Evolutionary conservation across 2,329 filamentous ascomycete species (phyloP), one percentile per base, ranked within the genome.

Genomic region (Colletotrichum eremochloae): DNA sequence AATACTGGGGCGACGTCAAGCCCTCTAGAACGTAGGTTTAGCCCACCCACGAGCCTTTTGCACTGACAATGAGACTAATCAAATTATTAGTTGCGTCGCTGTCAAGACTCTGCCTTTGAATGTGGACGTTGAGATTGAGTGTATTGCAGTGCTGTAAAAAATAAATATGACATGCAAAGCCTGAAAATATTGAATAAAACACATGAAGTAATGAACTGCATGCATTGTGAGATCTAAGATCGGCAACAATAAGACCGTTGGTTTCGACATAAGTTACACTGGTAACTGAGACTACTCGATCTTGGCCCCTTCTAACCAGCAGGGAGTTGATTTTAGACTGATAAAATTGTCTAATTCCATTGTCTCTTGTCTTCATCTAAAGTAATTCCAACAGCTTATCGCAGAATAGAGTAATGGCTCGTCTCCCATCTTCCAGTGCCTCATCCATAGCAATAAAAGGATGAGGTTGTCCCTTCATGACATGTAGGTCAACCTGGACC

Each of bases 1-100:
- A 91, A 81, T 92, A 90, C 85, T 94, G 94, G 83, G 84, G 82
- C 29, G 82, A 85, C 11, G 79, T 84, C 42, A 86, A 86, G 78
- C 84, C 84, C 14, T 83, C 80, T 74, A 80, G 83, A 69, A 84
- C 83, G 83, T 84, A 75, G 76, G 82, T 76, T 24, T 1, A n/a
- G 3, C 9, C 14, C 36, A n/a, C 1, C 5, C 1, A 5, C 4
- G 9, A 52, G 2, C 15, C 7, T 1, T 9, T 31, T 2, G 14
- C 18, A 11, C 8, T 38, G 14, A 66, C 8, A 18, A 33, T 4
- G 2, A 53, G 2, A 7, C 5, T 52, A 38, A n/a, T 42, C 29
- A 31, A 24, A 44, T 20, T 65, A 80, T 20, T 65, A 80, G 79
- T n/a, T 81, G 80, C 67, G 80, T 81, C 24, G 79, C 80, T 18